phyloP scores from a whole-genome alignment of 768 basidiomycete genomes.

The Pleurotus citrinopileatus region DNA sequence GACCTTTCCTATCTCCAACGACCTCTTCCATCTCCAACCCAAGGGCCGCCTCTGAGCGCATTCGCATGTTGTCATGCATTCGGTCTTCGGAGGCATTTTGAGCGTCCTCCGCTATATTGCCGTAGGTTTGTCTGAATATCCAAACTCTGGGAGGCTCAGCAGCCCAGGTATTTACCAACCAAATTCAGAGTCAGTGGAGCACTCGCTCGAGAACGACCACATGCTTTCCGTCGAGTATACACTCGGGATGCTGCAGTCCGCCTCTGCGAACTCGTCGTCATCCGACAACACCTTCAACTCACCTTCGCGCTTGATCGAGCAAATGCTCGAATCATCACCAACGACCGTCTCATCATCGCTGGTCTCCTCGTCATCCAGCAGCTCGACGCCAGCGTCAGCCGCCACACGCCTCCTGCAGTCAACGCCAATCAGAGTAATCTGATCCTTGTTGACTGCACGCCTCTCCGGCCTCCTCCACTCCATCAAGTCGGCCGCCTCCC shows the following conservation, averaged over 20 bases:
- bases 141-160: not conserved
- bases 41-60: too few relatives aligned
- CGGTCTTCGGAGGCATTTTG: too few relatives aligned
- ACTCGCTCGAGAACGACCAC: slow-evolving; percentile 3
- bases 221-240: slow-evolving; percentile 7
- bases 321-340: not conserved
- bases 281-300: not conserved
- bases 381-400: slow-evolving; percentile 9
- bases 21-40: too few relatives aligned
- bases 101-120: too few relatives aligned
- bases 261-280: not conserved
- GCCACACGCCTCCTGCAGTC: not conserved
- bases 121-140: not conserved
- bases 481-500: not conserved
- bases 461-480: slow-evolving; percentile 2
- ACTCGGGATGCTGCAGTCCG: not conserved
- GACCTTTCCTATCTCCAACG: too few relatives aligned
- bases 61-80: too few relatives aligned
- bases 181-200: slow-evolving; percentile 6
- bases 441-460: slow-evolving; percentile 4
- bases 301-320: not conserved
- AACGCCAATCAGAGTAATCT: slow-evolving; percentile 5
- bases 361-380: not conserved
- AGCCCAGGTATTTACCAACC: not conserved
- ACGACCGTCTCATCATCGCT: not conserved